Base-by-base conservation (phyloP, 2,329 filamentous ascomycete species). In the Colletotrichum sp. region DNA sequence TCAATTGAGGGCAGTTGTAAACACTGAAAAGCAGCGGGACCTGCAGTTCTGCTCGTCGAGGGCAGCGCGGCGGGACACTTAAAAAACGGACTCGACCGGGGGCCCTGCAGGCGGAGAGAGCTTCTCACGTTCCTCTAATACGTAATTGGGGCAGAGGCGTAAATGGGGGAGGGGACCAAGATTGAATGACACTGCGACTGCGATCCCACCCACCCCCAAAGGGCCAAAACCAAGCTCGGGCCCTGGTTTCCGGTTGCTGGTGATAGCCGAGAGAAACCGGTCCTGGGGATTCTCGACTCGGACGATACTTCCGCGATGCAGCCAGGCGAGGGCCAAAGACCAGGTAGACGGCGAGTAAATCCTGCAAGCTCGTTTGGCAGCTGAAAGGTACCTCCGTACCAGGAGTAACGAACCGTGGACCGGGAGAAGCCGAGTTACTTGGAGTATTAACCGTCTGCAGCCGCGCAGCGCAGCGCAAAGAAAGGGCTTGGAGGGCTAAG, bases 221-320 rank as follows among this genome's bases (percentile, higher is more conserved):
- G 38, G 38, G 38, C 43, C 43, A 52, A 52, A 52, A 52, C 43
- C 26, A 67, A 72, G 73, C 73, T 68, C 69, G 69, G 73, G 57
- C 68, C 73, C 70, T 73, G 69, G 69, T 67, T 67, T 72, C 69
- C 36, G 63, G 55, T 38, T 63, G 64, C 24, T 65, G 58, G 28
- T 74, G 67, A 78, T 78, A 78, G 72, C 77, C 75, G 77, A 78
- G 75, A 77, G 75, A 78, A 78, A 73, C 67, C 77, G 77, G 65
- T 63, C 7, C 24, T 38, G 21, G 38, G 58, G 10, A 13, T 21
- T 57, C 10, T 43, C 18, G 58, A 76, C 74, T 65, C 64, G 28
- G 34, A 15, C 28, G 36, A 52, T 74, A 76, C 74, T 48, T 69
- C 13, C 9, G 15, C 9, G 12, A 61, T 13, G 8, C 58, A 26